Conservation (phyloP, 75 land plant species). For the Cryptomeria japonica region DNA sequence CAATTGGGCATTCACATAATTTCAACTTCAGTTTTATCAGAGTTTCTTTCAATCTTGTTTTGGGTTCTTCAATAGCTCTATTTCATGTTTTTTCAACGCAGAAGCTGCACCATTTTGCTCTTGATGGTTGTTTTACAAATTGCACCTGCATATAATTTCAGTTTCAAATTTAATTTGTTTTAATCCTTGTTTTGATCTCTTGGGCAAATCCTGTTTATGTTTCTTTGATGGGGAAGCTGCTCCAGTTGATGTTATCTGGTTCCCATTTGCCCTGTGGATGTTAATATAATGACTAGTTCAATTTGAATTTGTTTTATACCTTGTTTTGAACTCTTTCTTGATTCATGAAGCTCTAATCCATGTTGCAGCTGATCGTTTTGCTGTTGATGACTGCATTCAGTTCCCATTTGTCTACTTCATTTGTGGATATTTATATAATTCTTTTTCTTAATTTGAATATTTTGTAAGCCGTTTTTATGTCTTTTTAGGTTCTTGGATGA, state of each 20-base stretch:
- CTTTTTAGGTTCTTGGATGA: background rate
- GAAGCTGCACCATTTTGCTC: background rate
- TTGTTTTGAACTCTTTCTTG: slow-evolving; percentile 6
- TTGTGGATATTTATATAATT: background rate
- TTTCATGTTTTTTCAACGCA: background rate
- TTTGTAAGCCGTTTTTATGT: background rate
- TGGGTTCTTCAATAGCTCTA: background rate
- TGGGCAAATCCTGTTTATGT: background rate
- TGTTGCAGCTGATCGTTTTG: background rate
- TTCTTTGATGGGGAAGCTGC: background rate
- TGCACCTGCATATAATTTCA: background rate
- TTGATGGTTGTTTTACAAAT: background rate
- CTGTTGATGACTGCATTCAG: background rate
- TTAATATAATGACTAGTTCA: background rate
- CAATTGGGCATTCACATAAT: too few relatives aligned
- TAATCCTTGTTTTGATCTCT: background rate
- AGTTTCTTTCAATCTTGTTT: background rate
- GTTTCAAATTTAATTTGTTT: too few relatives aligned
- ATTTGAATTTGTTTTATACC: background rate
- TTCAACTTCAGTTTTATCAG: background rate
- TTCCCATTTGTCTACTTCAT: background rate
- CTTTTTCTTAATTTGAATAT: background rate
- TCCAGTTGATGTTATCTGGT: background rate
- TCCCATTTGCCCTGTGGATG: background rate
- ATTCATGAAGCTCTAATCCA: background rate